Evolutionary conservation across 163 green algal species (phyloP), one percentile per base, ranked within the genome.

Genomic region (Scenedesmus sp.): DNA sequence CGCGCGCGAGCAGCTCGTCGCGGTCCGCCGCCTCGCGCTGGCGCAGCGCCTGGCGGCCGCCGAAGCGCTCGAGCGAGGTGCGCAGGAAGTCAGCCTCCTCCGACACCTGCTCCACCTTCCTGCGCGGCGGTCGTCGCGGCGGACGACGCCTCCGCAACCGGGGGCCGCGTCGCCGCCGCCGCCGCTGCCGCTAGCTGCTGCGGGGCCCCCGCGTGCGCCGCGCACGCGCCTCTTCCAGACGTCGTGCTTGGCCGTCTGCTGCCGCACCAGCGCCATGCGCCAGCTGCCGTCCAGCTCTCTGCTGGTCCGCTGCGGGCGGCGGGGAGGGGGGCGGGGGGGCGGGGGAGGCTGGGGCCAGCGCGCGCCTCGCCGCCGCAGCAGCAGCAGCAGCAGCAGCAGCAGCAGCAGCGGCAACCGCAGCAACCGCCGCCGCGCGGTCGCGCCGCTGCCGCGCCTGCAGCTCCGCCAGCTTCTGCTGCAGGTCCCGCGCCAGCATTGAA

Each of bases 101-200:
- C 1, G 77, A 63, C 4, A 96, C 83, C 56, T 94, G 88, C 81
- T 96, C 88, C 45, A 96, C 92, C 76, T 95, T 95, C 31, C 89
- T 92, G 83, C 48, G 34, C 42, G 14, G 18, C 29, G 28, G 24
- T 54, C 4, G 42, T 24, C 9, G 47, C 5, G 10, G 66, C 48
- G 60, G 29, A n/a, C n/a, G n/a, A n/a, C n/a, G n/a, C n/a, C n/a
- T n/a, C n/a, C n/a, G n/a, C n/a, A n/a, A n/a, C n/a, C n/a, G n/a
- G n/a, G n/a, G n/a, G n/a, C n/a, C n/a, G n/a, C n/a, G n/a, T n/a
- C n/a, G n/a, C n/a, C n/a, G n/a, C n/a, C n/a, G n/a, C n/a, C n/a
- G n/a, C n/a, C 29, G 47, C 24, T 33, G 44, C 1, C 28, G 47
- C 24, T 31, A 18, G n/a, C n/a, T 60, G 44, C 36, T 39, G 31